Evolutionary conservation across 495 filamentous ascomycete species (phyloP), one percentile per base, ranked within the genome.

Genomic region (Neurospora sublineolata): DNA sequence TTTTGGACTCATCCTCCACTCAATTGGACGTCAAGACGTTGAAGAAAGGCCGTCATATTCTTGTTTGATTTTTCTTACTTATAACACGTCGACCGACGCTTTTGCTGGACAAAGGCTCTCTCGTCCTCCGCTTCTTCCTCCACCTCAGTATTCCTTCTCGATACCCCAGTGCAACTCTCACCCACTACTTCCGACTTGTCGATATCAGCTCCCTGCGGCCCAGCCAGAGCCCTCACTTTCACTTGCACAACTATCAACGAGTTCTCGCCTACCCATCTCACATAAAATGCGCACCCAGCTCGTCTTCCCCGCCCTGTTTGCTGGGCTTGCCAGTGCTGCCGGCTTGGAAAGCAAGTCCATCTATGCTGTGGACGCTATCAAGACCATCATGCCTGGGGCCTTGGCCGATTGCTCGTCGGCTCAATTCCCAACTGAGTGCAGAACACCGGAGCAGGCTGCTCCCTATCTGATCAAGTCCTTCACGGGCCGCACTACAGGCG

Each of bases 401-500:
- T 76, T 82, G 9, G 91, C 90, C 79, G 77, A 73, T 69, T 79
- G 82, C 38, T 73, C 74, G 78, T 18, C 76, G 81, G 71, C 18
- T 1, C 4, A 27, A 12, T 23, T 71, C 37, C 69, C 73, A n/a
- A 37, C 78, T 76, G 90, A 94, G 79, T 96, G 93, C 82, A 84
- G 85, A 8, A 92, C 90, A 0, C 87, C 90, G 38, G 80, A 77
- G 44, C 82, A 89, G 75, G 91, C 90, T 4, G 90, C 87, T 0
- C 85, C 86, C 0, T 84, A 80, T 74, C 44, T 83, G 37, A 67
- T 75, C 73, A 73, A 80, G 46, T 74, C 77, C 60, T 72, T 78
- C 70, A 69, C 69, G 58, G 75, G 79, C 46, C 38, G 79, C 69
- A 75, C 73, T 74, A 80, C 78, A 0, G 85, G 80, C 4, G 87